Conservation (phyloP, 345 rosid species). For the Sisymbrium altissimum region DNA sequence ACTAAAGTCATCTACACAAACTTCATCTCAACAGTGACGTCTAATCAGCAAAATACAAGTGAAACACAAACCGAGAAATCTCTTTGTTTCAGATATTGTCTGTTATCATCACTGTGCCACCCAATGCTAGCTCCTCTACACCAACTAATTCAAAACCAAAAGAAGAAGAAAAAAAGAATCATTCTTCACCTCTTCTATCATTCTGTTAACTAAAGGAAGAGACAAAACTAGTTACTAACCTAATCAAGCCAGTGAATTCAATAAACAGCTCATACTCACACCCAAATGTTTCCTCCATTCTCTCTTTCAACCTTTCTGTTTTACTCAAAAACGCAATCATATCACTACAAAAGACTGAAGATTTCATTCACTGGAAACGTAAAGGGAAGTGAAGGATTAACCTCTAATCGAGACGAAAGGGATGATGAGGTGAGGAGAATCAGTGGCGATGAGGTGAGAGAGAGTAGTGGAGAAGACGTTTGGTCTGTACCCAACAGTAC, state of each 20-base stretch:
- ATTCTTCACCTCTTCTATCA: not conserved
- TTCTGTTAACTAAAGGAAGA: not conserved
- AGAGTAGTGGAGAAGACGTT: conserved; percentile 90
- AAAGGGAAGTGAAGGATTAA: not conserved
- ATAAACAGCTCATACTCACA: conserved; percentile 74
- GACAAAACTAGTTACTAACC: conserved; percentile 36
- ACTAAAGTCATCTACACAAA: conserved; percentile 15
- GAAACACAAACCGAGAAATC: conserved; percentile 58
- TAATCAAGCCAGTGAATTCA: conserved; percentile 87
- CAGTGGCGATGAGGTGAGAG: conserved; percentile 83
- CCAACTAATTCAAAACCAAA: conserved; percentile 54
- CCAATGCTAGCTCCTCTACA: conserved; percentile 86
- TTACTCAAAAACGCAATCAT: not conserved
- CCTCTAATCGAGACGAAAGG: conserved; percentile 86
- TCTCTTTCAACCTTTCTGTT: conserved; percentile 75
- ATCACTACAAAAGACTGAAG: not conserved
- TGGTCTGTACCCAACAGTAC: conserved; percentile 82
- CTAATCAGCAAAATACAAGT: not conserved
- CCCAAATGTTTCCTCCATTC: conserved; percentile 70
- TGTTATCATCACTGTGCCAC: conserved; percentile 96
- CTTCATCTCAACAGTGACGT: too few species aligned
- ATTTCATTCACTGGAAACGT: not conserved
- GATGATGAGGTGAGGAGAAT: conserved; percentile 59
- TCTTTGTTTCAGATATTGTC: conserved; percentile 75
- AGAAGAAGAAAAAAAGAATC: not conserved